Evolutionary conservation across 2,329 filamentous ascomycete species (phyloP).

Genomic region (Colletotrichum theobromicola): DNA sequence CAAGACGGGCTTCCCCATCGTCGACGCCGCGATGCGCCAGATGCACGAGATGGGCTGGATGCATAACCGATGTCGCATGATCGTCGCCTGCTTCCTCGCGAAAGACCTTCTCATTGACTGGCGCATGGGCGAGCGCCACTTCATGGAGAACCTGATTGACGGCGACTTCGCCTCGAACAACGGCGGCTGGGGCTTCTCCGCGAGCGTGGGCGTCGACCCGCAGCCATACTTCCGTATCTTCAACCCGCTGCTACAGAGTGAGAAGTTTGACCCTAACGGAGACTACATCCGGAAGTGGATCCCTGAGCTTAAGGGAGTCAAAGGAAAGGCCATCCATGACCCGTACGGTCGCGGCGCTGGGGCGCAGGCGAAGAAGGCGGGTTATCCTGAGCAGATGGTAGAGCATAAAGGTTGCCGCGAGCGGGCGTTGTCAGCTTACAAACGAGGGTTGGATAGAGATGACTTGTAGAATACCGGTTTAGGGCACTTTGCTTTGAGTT

Average conservation of each 20-base stretch:
- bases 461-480: slow-evolving; percentile 4
- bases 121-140: slow-evolving; percentile 81
- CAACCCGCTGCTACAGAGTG: slow-evolving; percentile 83
- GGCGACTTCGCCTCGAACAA: slow-evolving; percentile 84
- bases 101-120: slow-evolving; percentile 86
- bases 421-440: slow-evolving; percentile 73
- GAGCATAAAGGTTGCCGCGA: slow-evolving; percentile 74
- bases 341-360: slow-evolving; percentile 73
- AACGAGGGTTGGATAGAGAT: slow-evolving; percentile 57
- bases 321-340: slow-evolving; percentile 78
- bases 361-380: slow-evolving; percentile 63
- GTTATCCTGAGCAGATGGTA: slow-evolving; percentile 79
- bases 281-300: slow-evolving; percentile 86
- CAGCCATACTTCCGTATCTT: slow-evolving; percentile 93
- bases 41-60: slow-evolving; percentile 72
- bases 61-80: slow-evolving; percentile 88
- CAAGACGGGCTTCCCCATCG: slow-evolving; percentile 79
- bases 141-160: slow-evolving; percentile 82
- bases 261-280: slow-evolving; percentile 82
- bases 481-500: no score
- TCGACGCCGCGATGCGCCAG: slow-evolving; percentile 88
- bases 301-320: slow-evolving; percentile 69
- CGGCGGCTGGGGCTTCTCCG: slow-evolving; percentile 61
- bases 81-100: slow-evolving; percentile 78
- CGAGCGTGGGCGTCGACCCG: slow-evolving; percentile 77